Base-by-base conservation (phyloP, 148 eudicot genomes). In the Talinum fruticosum region DNA sequence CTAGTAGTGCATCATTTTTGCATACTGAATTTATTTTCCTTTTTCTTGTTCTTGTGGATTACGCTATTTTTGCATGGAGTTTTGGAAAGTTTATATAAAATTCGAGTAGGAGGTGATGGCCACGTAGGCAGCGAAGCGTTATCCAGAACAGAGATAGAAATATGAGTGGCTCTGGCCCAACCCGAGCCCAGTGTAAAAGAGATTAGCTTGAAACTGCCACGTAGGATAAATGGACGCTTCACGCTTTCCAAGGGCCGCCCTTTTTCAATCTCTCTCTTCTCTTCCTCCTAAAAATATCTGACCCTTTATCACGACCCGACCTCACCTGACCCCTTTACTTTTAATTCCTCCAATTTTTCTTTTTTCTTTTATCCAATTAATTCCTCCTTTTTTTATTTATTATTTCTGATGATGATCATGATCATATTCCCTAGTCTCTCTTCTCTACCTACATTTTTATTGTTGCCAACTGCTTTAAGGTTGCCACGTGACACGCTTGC, bases 201-300 rank as follows among this genome's bases (percentile, higher is more conserved):
- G 87, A 77, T 85, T 76, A 76, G 79, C 18, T 71, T 68, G 37
- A 82, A 85, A 65, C 10, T 28, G 77, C 78, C 87, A 85, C 83
- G 81, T 78, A 59, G 83, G 85, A 85, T 53, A 15, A 19, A 15
- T 24, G 69, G 73, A 18, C 85, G 77, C 64, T 85, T 76, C 83
- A 62, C 13, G 3, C 24, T 57, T 69, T 51, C 81, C 83, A 85
- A 85, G 81, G 67, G 87, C 70, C 87, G 79, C 47, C 47, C 21
- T 51, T 5, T 51, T 19, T 18, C 3, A 15, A 2, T 51, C 19
- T 51, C 57, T 14, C 15, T 51, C 57, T 51, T 51, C 23, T 51
- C 16, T 23, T 4, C 4, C 57, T 51, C 57, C 57, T 49, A 8
- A 18, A 51, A 82, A 82, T 82, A 82, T 82, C 81, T 82, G 84